Evolutionary conservation across 164 flowering plant species (phyloP).

Genomic region (Pachysandra terminalis): DNA sequence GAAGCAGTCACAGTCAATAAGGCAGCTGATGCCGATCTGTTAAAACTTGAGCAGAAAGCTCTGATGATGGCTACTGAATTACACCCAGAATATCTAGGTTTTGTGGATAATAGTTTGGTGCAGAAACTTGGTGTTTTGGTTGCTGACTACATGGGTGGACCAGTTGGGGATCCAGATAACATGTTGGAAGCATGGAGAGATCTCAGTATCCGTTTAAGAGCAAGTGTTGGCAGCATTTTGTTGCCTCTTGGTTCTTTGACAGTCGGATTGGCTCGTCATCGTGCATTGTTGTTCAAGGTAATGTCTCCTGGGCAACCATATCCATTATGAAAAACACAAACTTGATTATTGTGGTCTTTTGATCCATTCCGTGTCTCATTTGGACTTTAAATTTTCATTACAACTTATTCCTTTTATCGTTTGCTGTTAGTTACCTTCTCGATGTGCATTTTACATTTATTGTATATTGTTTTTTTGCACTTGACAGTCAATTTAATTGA

Average conservation of each 20-base stretch:
- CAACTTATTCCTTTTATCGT: too few relatives aligned
- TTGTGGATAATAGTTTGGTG: slow-evolving; percentile 39
- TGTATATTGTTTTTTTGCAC: too few relatives aligned
- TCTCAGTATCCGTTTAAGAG: slow-evolving; percentile 52
- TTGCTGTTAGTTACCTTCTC: too few relatives aligned
- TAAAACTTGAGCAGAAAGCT: slow-evolving; percentile 74
- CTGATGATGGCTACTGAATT: slow-evolving; percentile 49
- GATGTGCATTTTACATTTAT: background rate
- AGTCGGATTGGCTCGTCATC: slow-evolving; percentile 93
- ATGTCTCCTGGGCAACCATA: background rate
- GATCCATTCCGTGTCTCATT: background rate
- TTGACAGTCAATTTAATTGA: background rate
- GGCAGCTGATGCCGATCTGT: slow-evolving; percentile 68
- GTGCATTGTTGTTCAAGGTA: slow-evolving; percentile 94
- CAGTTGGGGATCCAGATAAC: slow-evolving; percentile 79
- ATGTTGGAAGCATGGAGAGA: slow-evolving; percentile 67
- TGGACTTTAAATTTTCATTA: background rate
- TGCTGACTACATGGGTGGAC: slow-evolving; percentile 91
- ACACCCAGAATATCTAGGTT: slow-evolving; percentile 40
- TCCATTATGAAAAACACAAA: background rate
- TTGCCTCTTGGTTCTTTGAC: slow-evolving; percentile 88
- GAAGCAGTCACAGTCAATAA: slow-evolving; percentile 86
- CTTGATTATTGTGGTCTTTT: background rate
- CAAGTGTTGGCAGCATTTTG: slow-evolving; percentile 73
- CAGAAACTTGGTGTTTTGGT: slow-evolving; percentile 69